phyloP scores from a whole-genome alignment of 2,329 filamentous ascomycete genomes.

The Corynespora cassiicola region DNA sequence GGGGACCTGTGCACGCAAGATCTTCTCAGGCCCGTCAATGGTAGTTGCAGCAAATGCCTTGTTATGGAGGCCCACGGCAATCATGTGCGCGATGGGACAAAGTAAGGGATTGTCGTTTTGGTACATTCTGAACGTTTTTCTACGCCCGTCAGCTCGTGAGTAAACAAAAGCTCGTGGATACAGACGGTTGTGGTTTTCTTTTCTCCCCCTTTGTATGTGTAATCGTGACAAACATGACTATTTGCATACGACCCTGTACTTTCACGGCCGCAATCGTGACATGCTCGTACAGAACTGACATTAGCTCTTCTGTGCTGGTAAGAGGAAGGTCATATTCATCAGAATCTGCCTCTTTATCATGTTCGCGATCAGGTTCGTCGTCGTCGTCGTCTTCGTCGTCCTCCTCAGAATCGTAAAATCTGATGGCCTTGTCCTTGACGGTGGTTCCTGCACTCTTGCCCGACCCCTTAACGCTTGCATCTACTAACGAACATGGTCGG shows the following conservation, averaged over 20 bases:
- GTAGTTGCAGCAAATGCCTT: not conserved
- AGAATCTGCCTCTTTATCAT: constrained; percentile 1
- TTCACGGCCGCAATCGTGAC: not conserved
- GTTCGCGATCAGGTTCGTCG: no score
- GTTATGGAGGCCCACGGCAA: constrained; percentile 1
- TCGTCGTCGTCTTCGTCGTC: not conserved
- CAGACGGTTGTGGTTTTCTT: constrained; percentile 4
- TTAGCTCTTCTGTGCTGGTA: constrained; percentile 1
- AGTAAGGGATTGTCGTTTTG: constrained; percentile 3
- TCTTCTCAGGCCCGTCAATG: not conserved
- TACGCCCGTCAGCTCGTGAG: constrained; percentile 1
- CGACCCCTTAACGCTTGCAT: constrained; percentile 3
- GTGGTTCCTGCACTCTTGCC: constrained; percentile 3
- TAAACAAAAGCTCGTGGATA: not conserved
- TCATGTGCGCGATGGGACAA: constrained; percentile 3
- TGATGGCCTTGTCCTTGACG: constrained; percentile 1
- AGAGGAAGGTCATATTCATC: not conserved
- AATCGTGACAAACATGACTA: constrained; percentile 2
- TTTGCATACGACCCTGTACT: constrained; percentile 2
- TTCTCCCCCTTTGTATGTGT: constrained; percentile 7
- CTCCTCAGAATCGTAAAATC: constrained; percentile 3
- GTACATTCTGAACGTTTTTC: constrained; percentile 5
- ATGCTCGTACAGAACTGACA: constrained; percentile 4
- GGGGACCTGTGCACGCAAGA: constrained; percentile 2
- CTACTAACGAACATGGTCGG: not conserved